A percentile compares a stretch with the other conserved stretches of the same genome.
Conservation (phyloP, 768 basidiomycete genomes). For the Pisolithus albus region DNA sequence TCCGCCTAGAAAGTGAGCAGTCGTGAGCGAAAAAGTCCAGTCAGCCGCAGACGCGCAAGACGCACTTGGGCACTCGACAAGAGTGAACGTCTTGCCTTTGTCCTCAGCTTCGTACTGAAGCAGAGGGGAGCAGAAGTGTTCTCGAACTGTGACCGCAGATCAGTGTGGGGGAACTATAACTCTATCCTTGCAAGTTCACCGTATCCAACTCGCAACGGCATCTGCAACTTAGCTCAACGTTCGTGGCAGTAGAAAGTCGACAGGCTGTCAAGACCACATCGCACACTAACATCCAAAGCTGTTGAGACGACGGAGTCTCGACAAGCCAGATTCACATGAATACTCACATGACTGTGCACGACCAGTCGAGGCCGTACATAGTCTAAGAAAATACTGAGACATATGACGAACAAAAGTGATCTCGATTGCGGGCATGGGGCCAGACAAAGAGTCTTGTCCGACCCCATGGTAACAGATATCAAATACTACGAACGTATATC, state of each 20-base stretch:
- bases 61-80: constrained; percentile 87
- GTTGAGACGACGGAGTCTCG: no score
- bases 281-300: no score
- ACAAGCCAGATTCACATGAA: no score
- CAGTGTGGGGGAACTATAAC: constrained; percentile 1
- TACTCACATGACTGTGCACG: no score
- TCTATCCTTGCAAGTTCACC: constrained; percentile 10
- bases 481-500: no score
- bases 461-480: no score
- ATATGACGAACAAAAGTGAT: no score
- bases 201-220: constrained; percentile 29
- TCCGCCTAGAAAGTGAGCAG: constrained; percentile 46
- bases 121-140: constrained; percentile 90
- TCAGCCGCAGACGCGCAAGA: background rate
- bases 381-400: no score
- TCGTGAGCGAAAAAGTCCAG: background rate
- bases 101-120: constrained; percentile 77
- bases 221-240: background rate
- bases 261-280: no score
- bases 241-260: background rate
- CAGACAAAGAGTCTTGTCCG: no score
- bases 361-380: no score
- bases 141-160: constrained; percentile 48
- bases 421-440: no score
- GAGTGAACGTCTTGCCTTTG: constrained; percentile 62